These are phyloP conservation scores for Annulohypoxylon stygium DNA, from an alignment of 495 filamentous ascomycete species.

Conservation along the genomic window DNA sequence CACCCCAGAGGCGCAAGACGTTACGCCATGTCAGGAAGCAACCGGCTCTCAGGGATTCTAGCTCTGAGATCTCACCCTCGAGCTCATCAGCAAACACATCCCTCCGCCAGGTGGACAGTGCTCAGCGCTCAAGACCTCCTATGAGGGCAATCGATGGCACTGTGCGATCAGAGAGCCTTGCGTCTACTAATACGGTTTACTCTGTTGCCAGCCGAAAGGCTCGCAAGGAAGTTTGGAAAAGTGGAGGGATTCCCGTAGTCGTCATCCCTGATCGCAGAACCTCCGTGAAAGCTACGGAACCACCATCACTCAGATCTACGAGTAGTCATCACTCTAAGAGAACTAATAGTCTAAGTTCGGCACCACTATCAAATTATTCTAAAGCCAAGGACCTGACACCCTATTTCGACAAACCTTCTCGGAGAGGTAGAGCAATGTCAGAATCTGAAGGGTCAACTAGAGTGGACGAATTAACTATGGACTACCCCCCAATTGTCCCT, in stretches of 20 bases:
- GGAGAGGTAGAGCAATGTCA: conserved; percentile 60
- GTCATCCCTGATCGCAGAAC: conserved; percentile 77
- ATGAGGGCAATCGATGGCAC: conserved; percentile 45
- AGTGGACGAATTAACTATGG: conserved; percentile 66
- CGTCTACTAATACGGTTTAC: conserved; percentile 69
- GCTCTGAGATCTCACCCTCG: conserved; percentile 67
- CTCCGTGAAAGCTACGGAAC: conserved; percentile 68
- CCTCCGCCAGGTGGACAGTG: conserved; percentile 47
- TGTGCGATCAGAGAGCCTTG: conserved; percentile 67
- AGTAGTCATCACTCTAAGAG: conserved; percentile 64
- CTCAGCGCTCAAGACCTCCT: conserved; percentile 41
- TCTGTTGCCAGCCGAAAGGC: conserved; percentile 67
- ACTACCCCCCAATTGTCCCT: conserved; percentile 72
- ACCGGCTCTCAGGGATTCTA: conserved; percentile 62
- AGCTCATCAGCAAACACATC: conserved; percentile 58
- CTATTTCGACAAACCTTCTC: conserved; percentile 51
- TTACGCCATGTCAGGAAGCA: conserved; percentile 79
- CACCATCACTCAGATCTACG: conserved; percentile 66
- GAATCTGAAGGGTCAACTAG: conserved; percentile 61
- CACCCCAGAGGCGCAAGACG: conserved; percentile 67
- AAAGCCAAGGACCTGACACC: conserved; percentile 53
- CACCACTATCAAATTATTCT: conserved; percentile 50
- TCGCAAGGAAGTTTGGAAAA: conserved; percentile 67
- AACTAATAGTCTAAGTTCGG: conserved; percentile 60
- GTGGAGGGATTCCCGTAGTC: conserved; percentile 73